Base-by-base conservation (phyloP, 2,329 filamentous ascomycete genomes). In the Diplodia corticola region DNA sequence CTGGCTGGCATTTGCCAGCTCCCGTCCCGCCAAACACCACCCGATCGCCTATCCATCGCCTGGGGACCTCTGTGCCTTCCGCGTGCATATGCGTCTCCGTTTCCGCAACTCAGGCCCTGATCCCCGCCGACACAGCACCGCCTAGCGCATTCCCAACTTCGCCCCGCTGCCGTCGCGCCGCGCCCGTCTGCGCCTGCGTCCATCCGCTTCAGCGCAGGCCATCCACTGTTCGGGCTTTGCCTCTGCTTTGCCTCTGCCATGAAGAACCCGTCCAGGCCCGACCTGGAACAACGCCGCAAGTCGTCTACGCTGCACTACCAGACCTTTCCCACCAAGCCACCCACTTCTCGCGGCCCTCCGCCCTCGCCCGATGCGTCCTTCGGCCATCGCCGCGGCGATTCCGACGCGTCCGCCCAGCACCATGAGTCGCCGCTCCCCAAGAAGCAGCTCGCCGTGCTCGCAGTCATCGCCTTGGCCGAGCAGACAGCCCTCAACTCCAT, bases 401-500 rank as follows among this genome's bases (percentile, higher is more conserved):
- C 78, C 59, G 74, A 76, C 44, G 74, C 76, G 28, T 75, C 75
- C 48, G 74, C 76, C 61, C 74, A 73, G 28, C 74, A 81, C 68
- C 79, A 84, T 69, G 84, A 87, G 70, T 91, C 92, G 1, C 93
- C 94, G 0, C 80, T 99, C 20, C 95, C 95, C 0, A 87, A 88
- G 70, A 88, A 84, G 70, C 95, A 98, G 81, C 89, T 99, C 68
- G 85, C 88, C 5, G 86, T 98, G 13, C 82, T 99, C 37, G 94
- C 94, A 1, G 81, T 97, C 70, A 91, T 99, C 68, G 93, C 93
- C 6, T 84, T 99, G 24, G 91, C 91, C 64, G 95, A 99, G 76
- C 95, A 99, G 82, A 98, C 94, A 0, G 95, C 95, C 0, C 85
- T 99, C 74, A 99, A 99, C 78, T 97, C 93, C 24, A 97, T 99